Evolutionary conservation across 345 rosid genomes (phyloP), one percentile per base, ranked within the genome.

Genomic region (Chamaenerion angustifolium): DNA sequence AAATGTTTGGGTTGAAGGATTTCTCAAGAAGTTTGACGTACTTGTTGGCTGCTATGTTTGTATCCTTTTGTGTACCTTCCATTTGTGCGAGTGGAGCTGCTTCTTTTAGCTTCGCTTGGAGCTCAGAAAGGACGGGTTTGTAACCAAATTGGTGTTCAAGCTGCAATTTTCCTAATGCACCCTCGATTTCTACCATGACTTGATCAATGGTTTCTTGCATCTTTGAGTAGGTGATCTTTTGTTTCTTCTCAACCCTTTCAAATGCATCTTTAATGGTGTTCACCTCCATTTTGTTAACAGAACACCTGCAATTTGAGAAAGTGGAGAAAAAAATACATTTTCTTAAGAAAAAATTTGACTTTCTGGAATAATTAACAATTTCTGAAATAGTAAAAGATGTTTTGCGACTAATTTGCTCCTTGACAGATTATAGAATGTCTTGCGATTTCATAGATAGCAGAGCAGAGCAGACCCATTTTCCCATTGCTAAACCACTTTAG

Each of bases 61-160:
- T 55, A 49, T 92, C 89, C 71, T 76, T 86, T 43, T 76, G 85
- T 49, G 69, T 58, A 13, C 59, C 81, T 68, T 83, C 87, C 52
- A 90, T 60, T 61, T 67, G 82, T 37, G 63, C 54, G 3, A 56
- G 72, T 0, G 79, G 81, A 46, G 63, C 59, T 46, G 74, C 64
- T 13, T 72, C 52, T 48, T 55, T 68, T 41, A 86, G 75, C 76
- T 73, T 83, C 8, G 25, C 64, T 60, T 65, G 76, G 40, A 86
- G 66, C 60, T 73, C 80, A 11, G 63, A 40, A 5, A 81, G 71
- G 25, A 73, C 52, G 14, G 76, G 57, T 57, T 70, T 76, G 60
- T 57, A 69, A 64, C 66, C 68, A 44, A 41, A 40, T 9, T 60
- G 61, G 31, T 71, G 45, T 40, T 54, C 25, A 11, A 57, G 68